Conservation (phyloP, 768 basidiomycete genomes). For the Termitomyces sp. region DNA sequence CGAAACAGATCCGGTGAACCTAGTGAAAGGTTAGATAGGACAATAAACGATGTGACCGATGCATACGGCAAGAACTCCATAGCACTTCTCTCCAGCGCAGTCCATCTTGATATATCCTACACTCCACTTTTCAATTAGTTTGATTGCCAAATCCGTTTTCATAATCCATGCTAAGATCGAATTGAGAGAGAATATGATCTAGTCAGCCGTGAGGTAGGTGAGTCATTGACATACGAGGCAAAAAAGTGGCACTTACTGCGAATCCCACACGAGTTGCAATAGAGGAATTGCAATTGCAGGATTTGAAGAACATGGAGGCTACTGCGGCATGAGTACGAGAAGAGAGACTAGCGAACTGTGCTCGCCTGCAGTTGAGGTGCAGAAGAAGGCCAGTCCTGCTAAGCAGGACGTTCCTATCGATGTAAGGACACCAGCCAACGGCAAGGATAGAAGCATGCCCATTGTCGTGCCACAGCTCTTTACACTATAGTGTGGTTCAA, state of each 20-base stretch:
- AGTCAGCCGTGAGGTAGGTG: not conserved
- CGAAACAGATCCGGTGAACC: conserved; percentile 97
- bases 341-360: conserved; percentile 1
- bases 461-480: conserved; percentile 28
- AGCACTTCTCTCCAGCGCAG: conserved; percentile 88
- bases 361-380: conserved; percentile 78
- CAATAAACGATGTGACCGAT: not conserved
- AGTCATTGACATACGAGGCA: not conserved
- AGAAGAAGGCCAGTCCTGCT: conserved; percentile 79
- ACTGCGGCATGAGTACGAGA: conserved; percentile 15
- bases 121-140: conserved; percentile 85
- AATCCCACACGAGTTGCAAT: conserved; percentile 97
- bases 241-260: conserved; percentile 48
- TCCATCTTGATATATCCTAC: conserved; percentile 99
- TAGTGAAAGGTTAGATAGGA: conserved; percentile 19
- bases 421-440: conserved; percentile 59
- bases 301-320: conserved; percentile 97
- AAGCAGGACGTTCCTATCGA: conserved; percentile 81
- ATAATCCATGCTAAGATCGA: conserved; percentile 97
- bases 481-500: no score
- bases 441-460: conserved; percentile 72
- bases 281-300: conserved; percentile 97
- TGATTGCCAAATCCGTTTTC: conserved; percentile 84
- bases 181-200: conserved; percentile 95
- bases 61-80: conserved; percentile 90